Evolutionary conservation across 2,329 filamentous ascomycete species (phyloP).

Genomic region (Fusarium buharicum): DNA sequence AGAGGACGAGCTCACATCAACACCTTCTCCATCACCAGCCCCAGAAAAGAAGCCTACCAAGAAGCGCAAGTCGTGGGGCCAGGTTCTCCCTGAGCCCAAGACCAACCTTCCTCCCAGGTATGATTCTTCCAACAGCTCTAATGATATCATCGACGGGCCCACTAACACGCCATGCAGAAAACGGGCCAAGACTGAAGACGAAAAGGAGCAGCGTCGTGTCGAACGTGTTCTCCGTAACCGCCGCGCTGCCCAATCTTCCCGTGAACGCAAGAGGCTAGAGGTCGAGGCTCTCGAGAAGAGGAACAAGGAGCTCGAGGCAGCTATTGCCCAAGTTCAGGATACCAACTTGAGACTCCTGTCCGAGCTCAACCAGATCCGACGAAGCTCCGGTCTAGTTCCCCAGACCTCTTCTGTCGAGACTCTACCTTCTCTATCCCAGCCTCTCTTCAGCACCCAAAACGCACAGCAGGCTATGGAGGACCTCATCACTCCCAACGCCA

Average conservation of each 20-base stretch:
- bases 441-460: slow-evolving; percentile 65
- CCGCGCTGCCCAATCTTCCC: slow-evolving; percentile 93
- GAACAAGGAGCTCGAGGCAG: slow-evolving; percentile 75
- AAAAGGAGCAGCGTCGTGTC: slow-evolving; percentile 97
- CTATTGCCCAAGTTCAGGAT: slow-evolving; percentile 69
- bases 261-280: slow-evolving; percentile 89
- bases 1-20: slow-evolving; percentile 32
- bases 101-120: slow-evolving; percentile 93
- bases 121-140: slow-evolving; percentile 36
- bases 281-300: slow-evolving; percentile 85
- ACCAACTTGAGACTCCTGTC: slow-evolving; percentile 60
- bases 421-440: slow-evolving; percentile 66
- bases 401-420: slow-evolving; percentile 56
- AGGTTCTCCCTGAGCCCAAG: slow-evolving; percentile 95
- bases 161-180: slow-evolving; percentile 68
- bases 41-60: slow-evolving; percentile 78
- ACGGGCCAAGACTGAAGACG: slow-evolving; percentile 97
- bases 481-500: slow-evolving; percentile 56
- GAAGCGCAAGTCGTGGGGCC: slow-evolving; percentile 99
- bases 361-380: slow-evolving; percentile 61
- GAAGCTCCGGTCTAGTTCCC: slow-evolving; percentile 55
- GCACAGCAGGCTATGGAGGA: slow-evolving; percentile 55
- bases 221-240: slow-evolving; percentile 97
- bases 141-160: neutral
- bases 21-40: slow-evolving; percentile 41